Evolutionary conservation across 2,329 filamentous ascomycete species (phyloP).

Genomic region (Aspergillus ruber): DNA sequence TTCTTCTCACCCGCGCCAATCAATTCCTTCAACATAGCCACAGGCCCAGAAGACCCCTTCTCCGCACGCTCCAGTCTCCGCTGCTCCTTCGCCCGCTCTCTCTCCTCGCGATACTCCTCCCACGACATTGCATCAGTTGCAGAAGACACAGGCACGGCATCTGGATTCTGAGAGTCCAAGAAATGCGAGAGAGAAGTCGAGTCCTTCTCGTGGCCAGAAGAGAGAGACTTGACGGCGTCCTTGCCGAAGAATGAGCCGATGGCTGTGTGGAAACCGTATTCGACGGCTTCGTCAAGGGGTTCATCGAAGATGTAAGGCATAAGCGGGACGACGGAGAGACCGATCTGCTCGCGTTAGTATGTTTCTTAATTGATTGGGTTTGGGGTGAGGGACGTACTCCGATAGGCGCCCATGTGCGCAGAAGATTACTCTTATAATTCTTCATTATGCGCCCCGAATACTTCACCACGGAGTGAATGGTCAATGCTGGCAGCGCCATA

Average conservation of each 20-base stretch:
- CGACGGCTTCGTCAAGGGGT: constrained; percentile 84
- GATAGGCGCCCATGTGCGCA: constrained; percentile 86
- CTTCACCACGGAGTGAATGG: constrained; percentile 84
- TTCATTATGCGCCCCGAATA: constrained; percentile 87
- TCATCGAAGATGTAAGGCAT: constrained; percentile 81
- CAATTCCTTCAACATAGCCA: constrained; percentile 7
- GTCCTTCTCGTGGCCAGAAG: constrained; percentile 10
- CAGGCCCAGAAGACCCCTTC: constrained; percentile 10
- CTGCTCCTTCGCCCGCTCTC: constrained; percentile 21
- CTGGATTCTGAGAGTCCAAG: constrained; percentile 12
- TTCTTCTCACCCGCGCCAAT: constrained; percentile 9
- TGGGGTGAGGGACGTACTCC: constrained; percentile 55
- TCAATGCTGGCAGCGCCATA: constrained; percentile 92
- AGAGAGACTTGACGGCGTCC: constrained; percentile 42
- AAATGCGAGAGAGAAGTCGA: constrained; percentile 16
- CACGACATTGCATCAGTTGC: constrained; percentile 19
- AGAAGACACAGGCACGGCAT: constrained; percentile 7
- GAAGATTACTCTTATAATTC: constrained; percentile 63
- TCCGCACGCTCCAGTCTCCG: constrained; percentile 17
- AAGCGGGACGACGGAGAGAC: constrained; percentile 70
- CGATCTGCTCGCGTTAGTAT: constrained; percentile 42
- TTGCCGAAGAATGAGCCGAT: constrained; percentile 68
- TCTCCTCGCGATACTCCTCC: constrained; percentile 29
- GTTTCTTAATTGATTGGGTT: neutral
- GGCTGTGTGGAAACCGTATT: constrained; percentile 80